Evolutionary conservation across 805 yeast species (phyloP).

Genomic region (Cyberlindnera subsufficiens): DNA sequence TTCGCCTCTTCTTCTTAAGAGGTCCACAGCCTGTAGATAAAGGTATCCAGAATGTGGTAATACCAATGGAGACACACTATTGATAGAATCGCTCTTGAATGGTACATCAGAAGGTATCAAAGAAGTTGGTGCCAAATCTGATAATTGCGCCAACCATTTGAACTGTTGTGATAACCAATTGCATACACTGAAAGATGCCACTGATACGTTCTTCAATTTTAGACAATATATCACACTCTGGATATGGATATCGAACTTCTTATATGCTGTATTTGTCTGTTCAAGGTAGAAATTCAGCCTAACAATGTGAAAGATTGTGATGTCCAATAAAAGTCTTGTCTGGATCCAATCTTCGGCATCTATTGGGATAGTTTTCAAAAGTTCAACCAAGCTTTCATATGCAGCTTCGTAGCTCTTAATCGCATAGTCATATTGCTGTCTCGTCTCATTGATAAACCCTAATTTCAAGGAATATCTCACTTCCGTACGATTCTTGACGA

Average conservation of each 20-base stretch:
- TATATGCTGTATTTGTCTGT: slow-evolving; percentile 51
- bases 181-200: slow-evolving; percentile 25
- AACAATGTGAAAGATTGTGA: slow-evolving; percentile 56
- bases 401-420: slow-evolving; percentile 46
- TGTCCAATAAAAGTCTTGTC: slow-evolving; percentile 48
- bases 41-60: slow-evolving; percentile 40
- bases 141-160: slow-evolving; percentile 57
- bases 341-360: slow-evolving; percentile 33
- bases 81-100: slow-evolving; percentile 19
- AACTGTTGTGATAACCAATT: slow-evolving; percentile 63
- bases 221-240: slow-evolving; percentile 39
- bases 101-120: slow-evolving; percentile 36
- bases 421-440: slow-evolving; percentile 41
- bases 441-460: slow-evolving; percentile 44
- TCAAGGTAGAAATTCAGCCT: slow-evolving; percentile 55
- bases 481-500: slow-evolving; percentile 9
- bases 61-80: slow-evolving; percentile 23
- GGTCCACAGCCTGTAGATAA: slow-evolving; percentile 33
- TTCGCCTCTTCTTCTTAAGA: slow-evolving; percentile 22
- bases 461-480: slow-evolving; percentile 47
- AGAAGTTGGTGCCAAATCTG: slow-evolving; percentile 40
- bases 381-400: slow-evolving; percentile 42
- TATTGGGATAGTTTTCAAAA: slow-evolving; percentile 26
- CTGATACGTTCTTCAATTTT: slow-evolving; percentile 23
- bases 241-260: slow-evolving; percentile 61